Evolutionary conservation across 2,329 filamentous ascomycete species (phyloP), one percentile per base, ranked within the genome.

Genomic region (Penicillium sp.): DNA sequence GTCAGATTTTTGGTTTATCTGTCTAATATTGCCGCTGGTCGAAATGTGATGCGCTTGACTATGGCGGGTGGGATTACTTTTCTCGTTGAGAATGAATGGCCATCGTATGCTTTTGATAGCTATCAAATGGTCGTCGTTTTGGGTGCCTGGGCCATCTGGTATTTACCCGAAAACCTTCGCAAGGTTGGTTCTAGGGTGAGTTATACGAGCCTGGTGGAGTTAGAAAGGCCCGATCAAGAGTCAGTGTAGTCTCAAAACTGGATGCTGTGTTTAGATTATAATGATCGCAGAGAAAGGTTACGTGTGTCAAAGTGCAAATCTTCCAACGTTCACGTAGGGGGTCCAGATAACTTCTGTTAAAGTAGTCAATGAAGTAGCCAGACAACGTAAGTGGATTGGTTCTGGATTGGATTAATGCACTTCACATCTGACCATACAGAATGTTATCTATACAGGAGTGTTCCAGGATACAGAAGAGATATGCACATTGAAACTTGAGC

Each of bases 41-140:
- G 58, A 18, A 62, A 60, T 47, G 22, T 62, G 37, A 53, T 60
- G 57, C 54, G 60, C 10, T 50, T 62, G 36, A 62, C 58, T 2
- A 57, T 60, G 54, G 40, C 33, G 36, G 60, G 58, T 43, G 47
- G 51, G n/a, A 19, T 58, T 14, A 47, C 43, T 16, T 62, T 62
- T 47, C 54, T 62, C 11, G 19, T 51, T 4, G 51, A 54, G 0
- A 58, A 53, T 44, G 60, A 62, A 37, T 62, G 60, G 60, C 54
- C 58, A 36, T 58, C 50, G 10, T 62, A 62, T 47, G 58, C 54
- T 16, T 62, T 60, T 36, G 51, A 62, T 31, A 55, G 54, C 4
- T 62, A 62, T 40, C 60, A 62, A 50, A 57, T 60, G 54, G 40
- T 49, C 1, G 36, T 62, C 1, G 47, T 62, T 18, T 24, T 62